These are phyloP conservation scores for Hondaea fermentalgiana DNA, from an alignment of 108 stramenopile genomes.

Conservation along the genomic window DNA sequence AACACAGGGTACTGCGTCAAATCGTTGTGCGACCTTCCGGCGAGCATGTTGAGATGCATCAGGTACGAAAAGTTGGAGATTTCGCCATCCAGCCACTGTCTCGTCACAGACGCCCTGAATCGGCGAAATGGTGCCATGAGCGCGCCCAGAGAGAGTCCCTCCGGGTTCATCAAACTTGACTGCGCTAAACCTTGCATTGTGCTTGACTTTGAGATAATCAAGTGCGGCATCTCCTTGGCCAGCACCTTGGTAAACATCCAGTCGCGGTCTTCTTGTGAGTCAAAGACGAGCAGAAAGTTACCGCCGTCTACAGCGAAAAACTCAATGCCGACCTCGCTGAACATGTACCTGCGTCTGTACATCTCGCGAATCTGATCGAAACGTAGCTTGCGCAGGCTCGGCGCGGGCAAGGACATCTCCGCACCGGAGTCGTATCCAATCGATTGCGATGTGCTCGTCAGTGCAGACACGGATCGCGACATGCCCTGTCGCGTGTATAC, in stretches of 20 bases:
- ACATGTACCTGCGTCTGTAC: neutral
- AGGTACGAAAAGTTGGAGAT: constrained; percentile 95
- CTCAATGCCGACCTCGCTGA: neutral
- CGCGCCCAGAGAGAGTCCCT: neutral
- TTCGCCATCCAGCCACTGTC: constrained; percentile 27
- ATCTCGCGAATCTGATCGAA: neutral
- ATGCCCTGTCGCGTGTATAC: neutral
- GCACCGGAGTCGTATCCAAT: neutral
- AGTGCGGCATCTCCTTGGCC: neutral
- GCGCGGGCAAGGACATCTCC: neutral
- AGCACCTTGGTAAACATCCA: constrained; percentile 15
- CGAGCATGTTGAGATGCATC: constrained; percentile 78
- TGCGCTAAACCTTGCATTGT: neutral
- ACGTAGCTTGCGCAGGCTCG: neutral
- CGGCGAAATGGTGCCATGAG: neutral
- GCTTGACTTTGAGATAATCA: constrained; percentile 3
- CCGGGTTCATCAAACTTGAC: neutral
- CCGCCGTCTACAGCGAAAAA: neutral
- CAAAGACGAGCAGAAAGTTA: neutral
- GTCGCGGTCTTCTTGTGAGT: neutral
- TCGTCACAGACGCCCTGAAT: neutral
- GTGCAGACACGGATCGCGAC: neutral
- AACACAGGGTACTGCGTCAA: constrained; percentile 96
- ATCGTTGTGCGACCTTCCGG: constrained; percentile 90
- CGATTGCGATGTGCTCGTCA: neutral